Percentiles rank a stretch among this genome's conserved stretches.
Evolutionary conservation across 176 grass and related monocot species (phyloP).

Genomic region (Guadua angustifolia): DNA sequence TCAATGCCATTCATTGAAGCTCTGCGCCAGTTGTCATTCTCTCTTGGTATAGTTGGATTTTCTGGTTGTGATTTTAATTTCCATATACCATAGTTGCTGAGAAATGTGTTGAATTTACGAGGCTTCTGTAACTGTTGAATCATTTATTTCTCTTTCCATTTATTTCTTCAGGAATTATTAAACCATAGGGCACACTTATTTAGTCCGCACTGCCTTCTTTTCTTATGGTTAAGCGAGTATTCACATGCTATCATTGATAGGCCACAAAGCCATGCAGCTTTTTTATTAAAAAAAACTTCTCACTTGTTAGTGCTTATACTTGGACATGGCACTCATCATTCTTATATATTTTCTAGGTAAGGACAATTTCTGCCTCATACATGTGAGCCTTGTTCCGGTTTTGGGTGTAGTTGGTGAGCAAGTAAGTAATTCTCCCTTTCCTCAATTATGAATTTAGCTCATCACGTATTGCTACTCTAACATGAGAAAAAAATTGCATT

Average conservation of each 20-base stretch:
- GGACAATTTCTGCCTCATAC: constrained; percentile 98
- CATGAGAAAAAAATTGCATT: neutral
- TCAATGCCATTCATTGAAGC: constrained; percentile 99
- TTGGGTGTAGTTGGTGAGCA: constrained; percentile 97
- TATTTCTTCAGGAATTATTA: constrained; percentile 23
- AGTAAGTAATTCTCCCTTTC: constrained; percentile 67
- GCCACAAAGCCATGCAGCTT: neutral
- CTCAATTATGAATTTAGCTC: constrained; percentile 11
- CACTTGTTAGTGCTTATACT: constrained; percentile 4
- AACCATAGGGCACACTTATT: neutral
- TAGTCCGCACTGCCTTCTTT: neutral
- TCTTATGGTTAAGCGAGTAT: constrained; percentile 11
- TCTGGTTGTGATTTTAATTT: neutral
- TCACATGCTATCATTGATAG: neutral
- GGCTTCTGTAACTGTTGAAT: neutral
- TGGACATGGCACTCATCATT: constrained; percentile 26
- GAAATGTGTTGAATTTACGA: constrained; percentile 15
- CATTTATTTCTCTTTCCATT: neutral
- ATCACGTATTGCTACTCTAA: neutral
- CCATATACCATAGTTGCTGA: neutral
- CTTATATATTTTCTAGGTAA: constrained; percentile 65
- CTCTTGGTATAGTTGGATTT: constrained; percentile 71
- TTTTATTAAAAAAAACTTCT: neutral
- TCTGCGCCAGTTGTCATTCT: constrained; percentile 92
- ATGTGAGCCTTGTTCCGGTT: constrained; percentile 94